Evolutionary conservation across 1,284 basidiomycete genomes (phyloP).

Genomic region (Microstroma glucosiphilum): DNA sequence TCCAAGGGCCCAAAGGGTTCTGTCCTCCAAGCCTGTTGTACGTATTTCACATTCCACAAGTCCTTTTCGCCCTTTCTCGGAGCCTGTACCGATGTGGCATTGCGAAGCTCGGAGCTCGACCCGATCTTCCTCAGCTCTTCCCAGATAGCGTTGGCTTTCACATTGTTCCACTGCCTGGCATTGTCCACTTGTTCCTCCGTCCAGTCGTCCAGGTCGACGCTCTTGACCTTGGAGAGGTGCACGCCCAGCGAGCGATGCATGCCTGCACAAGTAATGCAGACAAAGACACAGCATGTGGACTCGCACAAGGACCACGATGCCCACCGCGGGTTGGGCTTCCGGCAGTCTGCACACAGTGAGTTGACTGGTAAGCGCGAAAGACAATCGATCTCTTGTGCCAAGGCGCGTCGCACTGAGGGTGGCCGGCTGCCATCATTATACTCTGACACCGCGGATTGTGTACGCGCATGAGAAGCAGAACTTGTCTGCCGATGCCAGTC

Average conservation of each 20-base stretch:
- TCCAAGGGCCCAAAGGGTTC: background rate
- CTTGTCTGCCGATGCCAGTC: no score
- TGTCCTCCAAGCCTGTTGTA: slow-evolving; percentile 20
- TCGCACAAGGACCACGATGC: slow-evolving; percentile 51
- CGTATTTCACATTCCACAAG: slow-evolving; percentile 33
- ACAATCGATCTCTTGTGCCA: slow-evolving; percentile 37
- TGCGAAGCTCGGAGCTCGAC: no score
- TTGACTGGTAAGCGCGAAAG: slow-evolving; percentile 52
- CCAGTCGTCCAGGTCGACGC: slow-evolving; percentile 55
- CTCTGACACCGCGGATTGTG: no score
- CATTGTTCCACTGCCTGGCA: slow-evolving; percentile 35
- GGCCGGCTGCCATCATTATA: background rate
- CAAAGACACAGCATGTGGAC: slow-evolving; percentile 51
- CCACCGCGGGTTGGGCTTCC: slow-evolving; percentile 51
- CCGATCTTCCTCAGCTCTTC: slow-evolving; percentile 23
- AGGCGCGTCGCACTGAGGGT: slow-evolving; percentile 17
- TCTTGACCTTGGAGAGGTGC: slow-evolving; percentile 55
- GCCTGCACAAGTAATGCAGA: slow-evolving; percentile 57
- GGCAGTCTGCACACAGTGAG: slow-evolving; percentile 54
- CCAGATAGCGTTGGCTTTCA: slow-evolving; percentile 27
- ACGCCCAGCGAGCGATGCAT: slow-evolving; percentile 56
- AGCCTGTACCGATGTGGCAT: slow-evolving; percentile 9
- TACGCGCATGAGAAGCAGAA: no score
- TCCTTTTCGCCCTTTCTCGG: slow-evolving; percentile 14
- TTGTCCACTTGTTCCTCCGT: slow-evolving; percentile 35